Evolutionary conservation across 2,329 filamentous ascomycete genomes (phyloP).

Genomic region (Ophiosphaerella korrae): DNA sequence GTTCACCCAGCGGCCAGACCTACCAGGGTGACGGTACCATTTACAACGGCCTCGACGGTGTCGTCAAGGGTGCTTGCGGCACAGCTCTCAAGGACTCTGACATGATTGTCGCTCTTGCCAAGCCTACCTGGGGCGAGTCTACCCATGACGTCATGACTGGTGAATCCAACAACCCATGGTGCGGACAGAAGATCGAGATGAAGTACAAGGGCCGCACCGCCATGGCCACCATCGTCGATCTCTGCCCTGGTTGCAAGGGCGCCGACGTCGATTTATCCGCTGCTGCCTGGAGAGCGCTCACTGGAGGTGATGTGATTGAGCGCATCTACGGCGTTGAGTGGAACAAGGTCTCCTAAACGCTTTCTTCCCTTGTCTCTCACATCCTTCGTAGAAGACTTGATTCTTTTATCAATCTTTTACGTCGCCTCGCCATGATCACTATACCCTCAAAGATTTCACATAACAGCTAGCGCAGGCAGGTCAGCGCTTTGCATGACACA

Average conservation of each 20-base stretch:
- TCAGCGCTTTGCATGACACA: constrained; percentile 49
- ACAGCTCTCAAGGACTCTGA: constrained; percentile 25
- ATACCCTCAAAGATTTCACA: constrained; percentile 31
- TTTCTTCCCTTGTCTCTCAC: background rate
- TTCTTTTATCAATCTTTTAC: background rate
- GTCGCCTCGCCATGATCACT: constrained; percentile 20
- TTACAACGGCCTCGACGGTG: constrained; percentile 36
- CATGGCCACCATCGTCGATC: constrained; percentile 39
- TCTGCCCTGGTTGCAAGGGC: constrained; percentile 41
- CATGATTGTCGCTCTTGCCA: constrained; percentile 37
- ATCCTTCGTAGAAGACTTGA: too few relatives aligned
- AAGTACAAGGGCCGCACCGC: constrained; percentile 35
- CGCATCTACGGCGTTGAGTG: constrained; percentile 30
- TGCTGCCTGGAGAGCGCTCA: constrained; percentile 37
- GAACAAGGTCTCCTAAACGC: constrained; percentile 29
- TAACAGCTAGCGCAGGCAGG: constrained; percentile 46
- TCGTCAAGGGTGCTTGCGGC: constrained; percentile 37
- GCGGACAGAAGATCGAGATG: constrained; percentile 41
- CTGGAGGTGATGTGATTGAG: constrained; percentile 25
- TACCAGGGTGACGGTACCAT: constrained; percentile 40
- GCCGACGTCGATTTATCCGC: constrained; percentile 39
- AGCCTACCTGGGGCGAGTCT: constrained; percentile 31
- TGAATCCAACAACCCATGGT: constrained; percentile 40
- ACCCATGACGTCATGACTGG: constrained; percentile 40
- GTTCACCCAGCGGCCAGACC: constrained; percentile 14